Evolutionary conservation across 2,329 filamentous ascomycete species (phyloP), one percentile per base, ranked within the genome.

Genomic region (Diaporthe citri): DNA sequence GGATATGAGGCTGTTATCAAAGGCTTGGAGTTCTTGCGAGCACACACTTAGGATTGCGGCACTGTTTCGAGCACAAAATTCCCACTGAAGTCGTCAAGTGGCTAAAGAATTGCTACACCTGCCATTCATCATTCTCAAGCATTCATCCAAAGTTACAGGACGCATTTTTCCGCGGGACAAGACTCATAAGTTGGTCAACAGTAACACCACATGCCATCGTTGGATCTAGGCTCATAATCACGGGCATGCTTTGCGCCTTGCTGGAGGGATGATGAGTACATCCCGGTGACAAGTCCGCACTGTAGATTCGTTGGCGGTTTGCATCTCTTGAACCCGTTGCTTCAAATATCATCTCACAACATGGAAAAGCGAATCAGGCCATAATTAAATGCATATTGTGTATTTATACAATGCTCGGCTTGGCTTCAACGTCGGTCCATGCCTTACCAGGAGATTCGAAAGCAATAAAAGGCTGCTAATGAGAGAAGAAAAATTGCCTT

Each of bases 1-100:
- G 56, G 56, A 8, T 59, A 59, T n/a, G 56, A 59, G 20, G 56
- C 56, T 22, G 56, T 59, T 17, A 10, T 59, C 17, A 59, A 59
- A 12, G 56, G 56, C 17, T 36, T 59, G 56, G 31, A 59, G 20
- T 59, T 59, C 31, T n/a, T 59, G 56, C 34, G 34, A 59, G 56
- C 56, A 36, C 56, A 59, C 9, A n/a, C 31, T 39, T 59, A 36
- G 31, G 3, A 22, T 1, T 59, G n/a, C 0, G 17, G 55, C 7
- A n/a, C 15, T 12, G 34, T 13, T 1, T 34, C 10, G 28, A 12
- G 52, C 28, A 22, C 12, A 55, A 17, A 4, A 2, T 22, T 13
- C 13, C 22, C 22, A 55, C 13, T 48, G 3, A n/a, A 22, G 46
- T 22, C 46, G 9, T 48, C 6, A 12, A 22, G 46, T 22, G n/a